Evolutionary conservation across 306 rosid genomes (phyloP), one percentile per base, ranked within the genome.

Genomic region (Trichosanthes cucumerina): DNA sequence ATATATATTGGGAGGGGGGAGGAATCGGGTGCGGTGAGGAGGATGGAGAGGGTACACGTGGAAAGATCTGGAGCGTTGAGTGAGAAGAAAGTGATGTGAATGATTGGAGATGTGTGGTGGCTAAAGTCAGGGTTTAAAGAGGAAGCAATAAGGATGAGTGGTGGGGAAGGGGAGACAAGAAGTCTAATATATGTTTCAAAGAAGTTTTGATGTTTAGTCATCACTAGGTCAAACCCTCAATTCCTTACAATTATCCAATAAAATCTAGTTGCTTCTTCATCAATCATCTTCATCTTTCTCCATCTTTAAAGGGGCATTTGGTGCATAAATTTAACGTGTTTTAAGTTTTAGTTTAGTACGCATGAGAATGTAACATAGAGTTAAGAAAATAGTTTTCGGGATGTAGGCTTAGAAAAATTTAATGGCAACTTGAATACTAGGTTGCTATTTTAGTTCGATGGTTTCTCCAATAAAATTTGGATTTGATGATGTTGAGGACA

Each of bases 21-120:
- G 56, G 52, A 23, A 69, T 43, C n/a, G 3, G 19, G 13, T 69
- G 36, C 3, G 54, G 10, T 43, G 28, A 43, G 1, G 36, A 4
- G 21, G 34, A 69, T 41, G n/a, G 53, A 69, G 12, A 21, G 53
- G 36, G 33, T 28, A 74, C 31, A 50, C 28, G 78, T 74, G 78
- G 62, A 33, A 19, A 3, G 63, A 74, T 74, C 78, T 50, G 41
- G 26, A 50, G 39, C 59, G 59, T 50, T 50, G 7, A 33, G 1
- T 9, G 11, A 34, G 47, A 8, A 31, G 4, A 15, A 31, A 19
- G 60, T 50, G 78, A 74, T 50, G 47, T 50, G 11, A 50, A 74
- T 74, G 63, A 74, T 74, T 28, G 78, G 46, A 49, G 60, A 72
- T 44, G 59, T 44, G 59, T n/a, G 57, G 39, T 38, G 73, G 73